Conservation (phyloP, 1,139 yeast species). For the Sugiyamaella neomexicana region DNA sequence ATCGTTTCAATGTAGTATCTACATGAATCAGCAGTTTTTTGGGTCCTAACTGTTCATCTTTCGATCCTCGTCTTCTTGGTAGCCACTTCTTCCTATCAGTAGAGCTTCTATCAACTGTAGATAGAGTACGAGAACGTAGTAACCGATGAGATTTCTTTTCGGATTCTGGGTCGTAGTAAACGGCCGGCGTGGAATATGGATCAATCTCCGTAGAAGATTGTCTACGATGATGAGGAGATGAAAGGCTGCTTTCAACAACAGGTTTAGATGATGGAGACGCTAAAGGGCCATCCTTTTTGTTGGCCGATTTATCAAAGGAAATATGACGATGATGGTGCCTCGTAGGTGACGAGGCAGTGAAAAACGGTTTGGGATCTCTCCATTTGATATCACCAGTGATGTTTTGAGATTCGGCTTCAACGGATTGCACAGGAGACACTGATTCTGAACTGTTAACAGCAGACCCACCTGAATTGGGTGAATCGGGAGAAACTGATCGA, state of each 20-base stretch:
- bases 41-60: conserved; percentile 54
- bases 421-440: neutral
- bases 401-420: no score
- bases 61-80: conserved; percentile 57
- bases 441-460: neutral
- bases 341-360: neutral
- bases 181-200: conserved; percentile 68
- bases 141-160: conserved; percentile 32
- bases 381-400: neutral
- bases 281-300: conserved; percentile 3
- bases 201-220: conserved; percentile 37
- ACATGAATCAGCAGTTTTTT: conserved; percentile 76
- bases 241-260: neutral
- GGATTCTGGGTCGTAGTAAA: conserved; percentile 66
- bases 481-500: neutral
- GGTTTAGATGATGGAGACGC: neutral
- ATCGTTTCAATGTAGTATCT: conserved; percentile 66
- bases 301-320: conserved; percentile 8
- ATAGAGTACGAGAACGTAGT: conserved; percentile 33
- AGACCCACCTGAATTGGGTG: neutral
- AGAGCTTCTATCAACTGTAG: conserved; percentile 26
- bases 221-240: conserved; percentile 13
- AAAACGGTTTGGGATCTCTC: neutral
- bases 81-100: conserved; percentile 8
- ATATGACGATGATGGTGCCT: conserved; percentile 11